phyloP scores from a whole-genome alignment of 1,139 yeast genomes.

The Scheffersomyces insectosa region DNA sequence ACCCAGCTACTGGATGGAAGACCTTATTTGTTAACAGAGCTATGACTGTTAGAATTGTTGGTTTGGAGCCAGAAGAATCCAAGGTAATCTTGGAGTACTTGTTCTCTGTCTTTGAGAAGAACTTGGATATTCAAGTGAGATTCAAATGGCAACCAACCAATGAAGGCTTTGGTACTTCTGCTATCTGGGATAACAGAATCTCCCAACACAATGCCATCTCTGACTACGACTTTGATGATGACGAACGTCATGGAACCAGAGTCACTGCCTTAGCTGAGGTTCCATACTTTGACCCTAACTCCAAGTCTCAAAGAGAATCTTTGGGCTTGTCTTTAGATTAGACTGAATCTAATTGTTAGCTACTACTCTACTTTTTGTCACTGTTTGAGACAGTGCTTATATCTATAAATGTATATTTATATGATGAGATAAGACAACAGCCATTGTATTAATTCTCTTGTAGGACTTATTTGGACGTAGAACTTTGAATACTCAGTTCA shows the following conservation, averaged over 20 bases:
- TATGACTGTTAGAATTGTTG: slow-evolving; percentile 22
- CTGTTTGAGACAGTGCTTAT: too few relatives aligned
- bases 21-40: slow-evolving; percentile 20
- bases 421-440: too few relatives aligned
- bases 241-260: slow-evolving; percentile 23
- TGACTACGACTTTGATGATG: slow-evolving; percentile 16
- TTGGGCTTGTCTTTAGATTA: slow-evolving; percentile 16
- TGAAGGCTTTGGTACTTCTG: slow-evolving; percentile 22
- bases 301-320: slow-evolving; percentile 23
- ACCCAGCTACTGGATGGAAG: slow-evolving; percentile 19
- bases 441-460: too few relatives aligned
- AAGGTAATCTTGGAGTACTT: slow-evolving; percentile 19
- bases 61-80: slow-evolving; percentile 21
- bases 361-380: too few relatives aligned
- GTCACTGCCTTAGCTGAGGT: slow-evolving; percentile 23
- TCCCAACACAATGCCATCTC: slow-evolving; percentile 22
- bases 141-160: slow-evolving; percentile 22
- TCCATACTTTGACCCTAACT: slow-evolving; percentile 21
- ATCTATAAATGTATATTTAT: too few relatives aligned
- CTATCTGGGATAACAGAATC: slow-evolving; percentile 25
- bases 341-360: not conserved
- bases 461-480: too few relatives aligned
- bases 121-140: slow-evolving; percentile 20
- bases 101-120: slow-evolving; percentile 22
- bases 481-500: too few relatives aligned